Conservation (phyloP, 2,329 filamentous ascomycete genomes). For the Cladobotryum mycophilum region DNA sequence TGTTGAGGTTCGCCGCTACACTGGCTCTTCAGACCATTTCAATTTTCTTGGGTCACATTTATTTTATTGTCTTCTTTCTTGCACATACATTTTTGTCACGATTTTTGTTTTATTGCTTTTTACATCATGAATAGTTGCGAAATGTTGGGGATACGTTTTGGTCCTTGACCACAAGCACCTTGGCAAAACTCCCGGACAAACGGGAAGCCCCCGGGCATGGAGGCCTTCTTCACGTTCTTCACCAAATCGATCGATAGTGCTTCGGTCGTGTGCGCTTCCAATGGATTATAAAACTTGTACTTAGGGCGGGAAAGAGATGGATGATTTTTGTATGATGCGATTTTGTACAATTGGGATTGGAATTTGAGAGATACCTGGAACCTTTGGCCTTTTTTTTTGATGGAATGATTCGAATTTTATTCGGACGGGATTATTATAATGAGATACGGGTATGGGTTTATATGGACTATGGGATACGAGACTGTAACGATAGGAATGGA, state of each 20-base stretch:
- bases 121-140: no score
- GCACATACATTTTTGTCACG: neutral
- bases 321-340: no score
- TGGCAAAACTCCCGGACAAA: neutral
- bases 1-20: neutral
- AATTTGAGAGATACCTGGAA: no score
- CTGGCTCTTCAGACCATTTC: neutral
- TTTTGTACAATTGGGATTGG: no score
- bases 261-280: no score
- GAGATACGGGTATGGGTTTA: neutral
- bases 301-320: no score
- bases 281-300: no score
- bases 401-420: neutral
- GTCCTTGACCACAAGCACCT: neutral
- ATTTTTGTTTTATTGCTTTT: no score
- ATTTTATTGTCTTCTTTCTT: neutral
- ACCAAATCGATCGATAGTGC: no score
- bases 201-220: neutral
- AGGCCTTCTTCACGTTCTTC: neutral
- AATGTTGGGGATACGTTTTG: conserved; percentile 5
- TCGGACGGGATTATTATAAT: no score
- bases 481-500: neutral
- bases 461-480: neutral
- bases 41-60: neutral
- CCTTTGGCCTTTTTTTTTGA: neutral